These are phyloP conservation scores for Phyllosticta citriasiana DNA, from an alignment of 2,329 filamentous ascomycete genomes.

Conservation along the genomic window DNA sequence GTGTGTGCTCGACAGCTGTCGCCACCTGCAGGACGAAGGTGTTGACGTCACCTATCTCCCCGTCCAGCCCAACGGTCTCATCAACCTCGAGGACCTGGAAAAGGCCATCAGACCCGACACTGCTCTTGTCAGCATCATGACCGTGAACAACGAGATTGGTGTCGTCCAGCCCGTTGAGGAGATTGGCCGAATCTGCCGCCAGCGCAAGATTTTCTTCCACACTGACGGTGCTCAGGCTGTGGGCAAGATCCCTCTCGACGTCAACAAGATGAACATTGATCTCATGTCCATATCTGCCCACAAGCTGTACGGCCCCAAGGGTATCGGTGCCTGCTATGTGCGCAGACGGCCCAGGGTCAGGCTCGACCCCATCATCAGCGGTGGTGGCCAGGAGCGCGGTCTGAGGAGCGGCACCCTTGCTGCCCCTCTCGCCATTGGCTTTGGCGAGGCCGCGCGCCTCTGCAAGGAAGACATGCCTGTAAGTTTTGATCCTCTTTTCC, in stretches of 20 bases:
- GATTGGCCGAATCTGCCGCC: slow-evolving; percentile 84
- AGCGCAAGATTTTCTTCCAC: slow-evolving; percentile 95
- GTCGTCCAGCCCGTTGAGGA: slow-evolving; percentile 94
- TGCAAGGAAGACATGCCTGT: slow-evolving; percentile 85
- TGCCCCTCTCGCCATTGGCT: slow-evolving; percentile 78
- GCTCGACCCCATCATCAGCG: slow-evolving; percentile 89
- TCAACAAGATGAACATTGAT: slow-evolving; percentile 97
- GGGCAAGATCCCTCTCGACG: slow-evolving; percentile 94
- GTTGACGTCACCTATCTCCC: slow-evolving; percentile 96
- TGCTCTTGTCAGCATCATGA: slow-evolving; percentile 90
- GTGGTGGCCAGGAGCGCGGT: slow-evolving; percentile 92
- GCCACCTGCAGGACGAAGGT: slow-evolving; percentile 92
- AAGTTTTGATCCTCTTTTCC: slow-evolving; percentile 35
- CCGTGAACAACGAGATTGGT: slow-evolving; percentile 98
- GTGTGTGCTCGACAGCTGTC: slow-evolving; percentile 93
- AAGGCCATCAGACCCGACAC: slow-evolving; percentile 87
- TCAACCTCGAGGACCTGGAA: slow-evolving; percentile 75
- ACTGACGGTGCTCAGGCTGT: slow-evolving; percentile 94
- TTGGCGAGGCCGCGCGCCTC: slow-evolving; percentile 91
- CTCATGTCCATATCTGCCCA: slow-evolving; percentile 98
- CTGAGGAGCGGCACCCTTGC: slow-evolving; percentile 89
- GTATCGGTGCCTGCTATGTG: slow-evolving; percentile 92
- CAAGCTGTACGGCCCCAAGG: slow-evolving; percentile 98
- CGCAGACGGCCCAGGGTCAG: slow-evolving; percentile 86
- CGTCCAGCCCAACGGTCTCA: slow-evolving; percentile 75